Percentiles rank a stretch among this genome's conserved stretches.
These are phyloP conservation scores for Sporopachydermia cereana DNA, from an alignment of 1,139 yeast species.

Conservation along the genomic window DNA sequence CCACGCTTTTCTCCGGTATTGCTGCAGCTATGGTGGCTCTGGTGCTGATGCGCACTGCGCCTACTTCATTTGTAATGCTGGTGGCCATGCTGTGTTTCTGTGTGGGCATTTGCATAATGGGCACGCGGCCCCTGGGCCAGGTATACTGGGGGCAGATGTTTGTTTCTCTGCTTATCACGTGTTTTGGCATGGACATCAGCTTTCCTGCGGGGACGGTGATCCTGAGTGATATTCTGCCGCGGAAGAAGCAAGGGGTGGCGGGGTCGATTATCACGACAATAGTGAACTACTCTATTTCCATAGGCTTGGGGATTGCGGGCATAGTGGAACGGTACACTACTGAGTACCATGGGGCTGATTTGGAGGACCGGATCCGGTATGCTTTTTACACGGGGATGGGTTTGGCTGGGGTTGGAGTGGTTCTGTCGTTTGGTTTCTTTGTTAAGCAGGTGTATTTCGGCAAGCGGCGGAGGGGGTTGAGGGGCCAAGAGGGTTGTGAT, in stretches of 20 bases:
- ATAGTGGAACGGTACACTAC: constrained; percentile 38
- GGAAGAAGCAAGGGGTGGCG: constrained; percentile 49
- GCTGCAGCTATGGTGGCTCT: constrained; percentile 37
- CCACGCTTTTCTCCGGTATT: constrained; percentile 32
- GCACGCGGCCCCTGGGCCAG: constrained; percentile 35
- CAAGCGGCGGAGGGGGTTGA: constrained; percentile 2
- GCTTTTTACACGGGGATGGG: constrained; percentile 43
- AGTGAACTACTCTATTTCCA: constrained; percentile 50
- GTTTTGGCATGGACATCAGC: constrained; percentile 55
- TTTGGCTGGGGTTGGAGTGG: constrained; percentile 35
- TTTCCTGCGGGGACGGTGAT: constrained; percentile 52
- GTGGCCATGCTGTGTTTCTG: constrained; percentile 35
- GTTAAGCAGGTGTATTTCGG: constrained; percentile 9
- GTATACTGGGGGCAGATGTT: constrained; percentile 45
- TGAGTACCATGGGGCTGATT: constrained; percentile 22
- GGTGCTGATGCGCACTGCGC: constrained; percentile 26
- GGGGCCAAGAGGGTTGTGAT: constrained; percentile 10
- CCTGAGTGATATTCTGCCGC: constrained; percentile 39
- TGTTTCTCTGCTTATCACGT: constrained; percentile 33
- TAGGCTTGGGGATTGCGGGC: constrained; percentile 56
- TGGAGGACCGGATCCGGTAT: constrained; percentile 30
- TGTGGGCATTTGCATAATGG: constrained; percentile 31
- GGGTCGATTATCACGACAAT: constrained; percentile 51
- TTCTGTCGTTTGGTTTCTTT: constrained; percentile 20
- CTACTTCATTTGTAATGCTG: constrained; percentile 33